phyloP scores from a whole-genome alignment of 768 basidiomycete genomes.

The Macrocybe gigantea region DNA sequence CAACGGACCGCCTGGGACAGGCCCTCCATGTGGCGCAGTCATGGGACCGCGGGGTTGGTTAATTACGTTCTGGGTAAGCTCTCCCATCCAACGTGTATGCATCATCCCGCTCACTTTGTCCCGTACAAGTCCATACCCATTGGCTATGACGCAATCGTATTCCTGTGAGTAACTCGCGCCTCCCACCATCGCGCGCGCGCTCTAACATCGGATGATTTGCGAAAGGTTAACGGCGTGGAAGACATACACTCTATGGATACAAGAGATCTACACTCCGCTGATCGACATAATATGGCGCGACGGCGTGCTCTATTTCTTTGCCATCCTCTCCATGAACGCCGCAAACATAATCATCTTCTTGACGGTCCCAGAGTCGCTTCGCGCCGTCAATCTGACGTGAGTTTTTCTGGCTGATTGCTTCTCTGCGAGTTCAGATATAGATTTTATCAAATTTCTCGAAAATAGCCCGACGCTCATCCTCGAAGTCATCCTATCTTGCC shows the following conservation, averaged over 20 bases:
- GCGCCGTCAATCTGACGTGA: constrained; percentile 17
- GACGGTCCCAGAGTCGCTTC: constrained; percentile 7
- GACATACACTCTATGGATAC: neutral
- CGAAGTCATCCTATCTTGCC: constrained; percentile 18
- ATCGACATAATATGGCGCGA: constrained; percentile 10
- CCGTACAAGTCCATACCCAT: constrained; percentile 1
- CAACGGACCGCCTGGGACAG: constrained; percentile 8
- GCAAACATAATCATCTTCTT: constrained; percentile 17
- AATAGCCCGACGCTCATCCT: constrained; percentile 16
- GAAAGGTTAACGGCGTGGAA: too few species aligned
- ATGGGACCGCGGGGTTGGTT: constrained; percentile 16
- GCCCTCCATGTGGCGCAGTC: constrained; percentile 13
- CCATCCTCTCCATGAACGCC: constrained; percentile 18
- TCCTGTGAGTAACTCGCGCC: neutral
- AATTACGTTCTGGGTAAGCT: constrained; percentile 17
- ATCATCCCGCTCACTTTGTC: neutral
- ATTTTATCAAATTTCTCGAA: neutral
- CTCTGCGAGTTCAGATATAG: neutral
- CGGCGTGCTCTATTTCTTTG: constrained; percentile 19
- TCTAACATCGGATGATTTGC: too few species aligned
- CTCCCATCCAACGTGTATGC: neutral
- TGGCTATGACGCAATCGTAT: constrained; percentile 13
- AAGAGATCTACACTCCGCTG: constrained; percentile 2
- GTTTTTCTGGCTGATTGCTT: neutral
- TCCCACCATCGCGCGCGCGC: too few species aligned